These are phyloP conservation scores for Trichoderma reesei DNA, from an alignment of 495 filamentous ascomycete genomes.

Conservation along the genomic window DNA sequence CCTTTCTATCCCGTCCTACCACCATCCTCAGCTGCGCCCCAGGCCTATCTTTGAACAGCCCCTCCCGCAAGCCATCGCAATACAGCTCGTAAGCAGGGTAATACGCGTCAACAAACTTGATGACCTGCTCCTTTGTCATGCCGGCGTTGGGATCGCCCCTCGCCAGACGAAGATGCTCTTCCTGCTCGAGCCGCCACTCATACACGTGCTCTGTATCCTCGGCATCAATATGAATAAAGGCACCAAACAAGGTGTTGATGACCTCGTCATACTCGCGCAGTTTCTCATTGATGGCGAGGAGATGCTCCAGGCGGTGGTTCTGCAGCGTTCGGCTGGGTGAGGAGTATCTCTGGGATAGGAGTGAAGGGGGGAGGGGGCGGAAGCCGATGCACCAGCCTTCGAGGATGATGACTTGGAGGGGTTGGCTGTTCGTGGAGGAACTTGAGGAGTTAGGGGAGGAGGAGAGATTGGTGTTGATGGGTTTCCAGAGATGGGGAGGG, in stretches of 20 bases:
- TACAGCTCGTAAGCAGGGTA: conserved; percentile 62
- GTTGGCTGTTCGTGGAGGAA: neutral
- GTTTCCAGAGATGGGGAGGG: conserved; percentile 48
- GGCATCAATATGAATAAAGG: conserved; percentile 84
- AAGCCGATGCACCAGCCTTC: conserved; percentile 95
- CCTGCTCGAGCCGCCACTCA: conserved; percentile 78
- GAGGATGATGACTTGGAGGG: conserved; percentile 62
- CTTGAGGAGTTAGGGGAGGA: too few species aligned
- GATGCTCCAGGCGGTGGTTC: conserved; percentile 53
- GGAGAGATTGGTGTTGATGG: conserved; percentile 34
- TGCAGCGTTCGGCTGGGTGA: conserved; percentile 41
- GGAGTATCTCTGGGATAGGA: conserved; percentile 47
- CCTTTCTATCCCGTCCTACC: conserved; percentile 56
- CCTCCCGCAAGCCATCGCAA: conserved; percentile 54
- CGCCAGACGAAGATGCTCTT: conserved; percentile 51
- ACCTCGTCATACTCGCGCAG: conserved; percentile 61
- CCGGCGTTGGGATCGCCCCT: conserved; percentile 42
- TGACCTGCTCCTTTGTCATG: conserved; percentile 57
- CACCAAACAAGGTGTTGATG: conserved; percentile 58
- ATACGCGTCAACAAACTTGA: conserved; percentile 46
- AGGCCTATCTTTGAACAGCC: conserved; percentile 44
- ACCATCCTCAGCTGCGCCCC: conserved; percentile 61
- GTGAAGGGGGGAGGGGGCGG: conserved; percentile 45
- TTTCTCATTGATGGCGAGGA: conserved; percentile 62
- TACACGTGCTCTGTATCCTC: conserved; percentile 70